phyloP scores from a whole-genome alignment of 2,329 filamentous ascomycete genomes.

The Aspergillus calidoustus region DNA sequence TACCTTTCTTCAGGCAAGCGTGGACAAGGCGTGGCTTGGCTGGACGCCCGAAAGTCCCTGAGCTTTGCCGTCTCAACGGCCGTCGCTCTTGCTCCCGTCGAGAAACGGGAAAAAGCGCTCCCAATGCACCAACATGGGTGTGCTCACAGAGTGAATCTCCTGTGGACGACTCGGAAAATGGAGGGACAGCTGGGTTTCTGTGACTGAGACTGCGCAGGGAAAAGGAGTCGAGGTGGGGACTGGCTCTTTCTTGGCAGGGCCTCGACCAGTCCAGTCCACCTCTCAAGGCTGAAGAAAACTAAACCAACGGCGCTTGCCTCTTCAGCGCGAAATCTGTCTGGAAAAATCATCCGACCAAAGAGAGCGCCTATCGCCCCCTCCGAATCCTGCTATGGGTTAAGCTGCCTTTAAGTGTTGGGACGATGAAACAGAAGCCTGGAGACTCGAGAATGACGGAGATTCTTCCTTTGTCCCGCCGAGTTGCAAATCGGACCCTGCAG shows the following conservation, averaged over 20 bases:
- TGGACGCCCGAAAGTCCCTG: not conserved
- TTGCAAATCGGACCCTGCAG: too few species aligned
- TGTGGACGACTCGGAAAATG: not conserved
- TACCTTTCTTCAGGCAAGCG: not conserved
- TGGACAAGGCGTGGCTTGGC: not conserved
- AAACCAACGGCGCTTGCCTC: not conserved
- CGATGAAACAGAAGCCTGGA: too few species aligned
- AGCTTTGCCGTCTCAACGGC: not conserved
- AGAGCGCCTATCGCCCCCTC: too few species aligned
- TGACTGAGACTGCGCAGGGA: too few species aligned
- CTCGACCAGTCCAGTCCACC: not conserved
- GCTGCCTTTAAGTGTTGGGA: too few species aligned
- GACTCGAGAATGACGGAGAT: too few species aligned
- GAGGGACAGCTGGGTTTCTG: not conserved
- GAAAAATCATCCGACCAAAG: too few species aligned
- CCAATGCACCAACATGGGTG: too few species aligned
- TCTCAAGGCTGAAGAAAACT: not conserved
- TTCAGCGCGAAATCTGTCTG: not conserved
- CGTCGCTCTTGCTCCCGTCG: not conserved
- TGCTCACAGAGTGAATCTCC: too few species aligned
- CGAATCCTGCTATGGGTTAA: too few species aligned
- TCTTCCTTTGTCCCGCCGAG: too few species aligned
- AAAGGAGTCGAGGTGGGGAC: not conserved
- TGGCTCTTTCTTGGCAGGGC: not conserved
- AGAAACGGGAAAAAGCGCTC: not conserved